These are phyloP conservation scores for Grigorovia yakushimaensis DNA, from an alignment of 805 yeast species.

Conservation along the genomic window DNA sequence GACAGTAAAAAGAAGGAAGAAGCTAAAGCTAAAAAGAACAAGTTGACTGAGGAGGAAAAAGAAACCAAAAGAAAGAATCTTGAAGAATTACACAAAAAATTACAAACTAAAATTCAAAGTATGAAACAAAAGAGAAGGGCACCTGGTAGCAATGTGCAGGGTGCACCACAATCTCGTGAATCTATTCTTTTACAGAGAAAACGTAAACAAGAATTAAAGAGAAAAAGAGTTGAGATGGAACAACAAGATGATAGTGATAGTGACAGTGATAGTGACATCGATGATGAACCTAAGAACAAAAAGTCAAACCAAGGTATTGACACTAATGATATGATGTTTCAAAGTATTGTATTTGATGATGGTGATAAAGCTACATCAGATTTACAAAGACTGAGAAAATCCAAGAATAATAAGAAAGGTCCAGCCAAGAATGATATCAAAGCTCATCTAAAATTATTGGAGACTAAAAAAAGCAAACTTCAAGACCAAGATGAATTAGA, in stretches of 20 bases:
- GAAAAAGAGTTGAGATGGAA: constrained; percentile 31
- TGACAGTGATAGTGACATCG: constrained; percentile 28
- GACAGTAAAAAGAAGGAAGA: constrained; percentile 13
- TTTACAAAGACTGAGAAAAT: constrained; percentile 46
- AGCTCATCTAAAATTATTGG: constrained; percentile 70
- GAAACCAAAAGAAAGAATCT: constrained; percentile 41
- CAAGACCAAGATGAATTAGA: constrained; percentile 54
- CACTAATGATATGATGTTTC: constrained; percentile 52
- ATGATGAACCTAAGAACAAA: constrained; percentile 24
- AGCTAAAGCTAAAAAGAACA: constrained; percentile 13
- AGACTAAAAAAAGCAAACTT: constrained; percentile 59
- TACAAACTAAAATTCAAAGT: constrained; percentile 59
- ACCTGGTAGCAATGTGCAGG: constrained; percentile 69
- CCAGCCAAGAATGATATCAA: constrained; percentile 77
- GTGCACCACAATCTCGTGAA: constrained; percentile 81
- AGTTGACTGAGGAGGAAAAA: constrained; percentile 16
- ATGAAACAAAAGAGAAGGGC: constrained; percentile 82
- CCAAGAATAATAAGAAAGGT: constrained; percentile 40
- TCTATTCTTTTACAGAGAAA: constrained; percentile 62
- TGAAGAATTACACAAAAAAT: constrained; percentile 63
- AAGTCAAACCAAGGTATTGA: constrained; percentile 29
- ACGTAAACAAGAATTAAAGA: constrained; percentile 29
- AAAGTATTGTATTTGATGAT: constrained; percentile 72
- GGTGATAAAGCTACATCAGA: constrained; percentile 76
- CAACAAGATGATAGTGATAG: constrained; percentile 26